These are phyloP conservation scores for Botryotinia narcissicola DNA, from an alignment of 2,329 filamentous ascomycete species.

Conservation along the genomic window DNA sequence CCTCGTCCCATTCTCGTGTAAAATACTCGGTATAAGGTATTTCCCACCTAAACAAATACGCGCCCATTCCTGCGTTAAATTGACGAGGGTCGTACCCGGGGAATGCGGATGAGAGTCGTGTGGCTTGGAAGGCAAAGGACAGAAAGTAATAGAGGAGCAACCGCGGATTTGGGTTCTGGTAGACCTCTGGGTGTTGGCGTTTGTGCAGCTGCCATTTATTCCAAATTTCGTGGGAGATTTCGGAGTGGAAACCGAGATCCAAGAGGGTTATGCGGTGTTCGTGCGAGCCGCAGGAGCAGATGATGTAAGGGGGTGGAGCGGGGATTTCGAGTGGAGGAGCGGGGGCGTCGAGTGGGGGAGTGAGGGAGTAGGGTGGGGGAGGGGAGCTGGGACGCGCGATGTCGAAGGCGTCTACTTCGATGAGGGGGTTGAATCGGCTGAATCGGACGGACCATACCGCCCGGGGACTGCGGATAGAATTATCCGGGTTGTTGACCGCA, in stretches of 20 bases:
- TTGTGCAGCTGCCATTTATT: neutral
- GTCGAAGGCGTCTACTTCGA: neutral
- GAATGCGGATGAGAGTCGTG: neutral
- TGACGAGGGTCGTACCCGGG: neutral
- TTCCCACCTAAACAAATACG: neutral
- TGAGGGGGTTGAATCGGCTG: neutral
- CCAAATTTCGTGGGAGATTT: neutral
- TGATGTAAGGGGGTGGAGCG: neutral
- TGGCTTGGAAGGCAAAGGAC: neutral
- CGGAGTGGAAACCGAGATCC: neutral
- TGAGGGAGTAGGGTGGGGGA: neutral
- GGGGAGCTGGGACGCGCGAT: neutral
- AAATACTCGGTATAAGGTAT: accelerated
- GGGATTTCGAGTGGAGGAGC: no score
- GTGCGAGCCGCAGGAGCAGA: neutral
- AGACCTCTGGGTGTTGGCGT: neutral
- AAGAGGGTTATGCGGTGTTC: neutral
- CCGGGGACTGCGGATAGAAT: neutral
- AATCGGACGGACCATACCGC: neutral
- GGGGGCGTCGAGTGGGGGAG: neutral
- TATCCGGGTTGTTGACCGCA: neutral
- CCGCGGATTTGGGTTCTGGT: neutral
- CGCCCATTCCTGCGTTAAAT: neutral
- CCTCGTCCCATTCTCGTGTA: neutral
- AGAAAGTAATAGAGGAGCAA: neutral